Evolutionary conservation across 2,329 filamentous ascomycete genomes (phyloP).

Genomic region (Pseudocercospora musae): DNA sequence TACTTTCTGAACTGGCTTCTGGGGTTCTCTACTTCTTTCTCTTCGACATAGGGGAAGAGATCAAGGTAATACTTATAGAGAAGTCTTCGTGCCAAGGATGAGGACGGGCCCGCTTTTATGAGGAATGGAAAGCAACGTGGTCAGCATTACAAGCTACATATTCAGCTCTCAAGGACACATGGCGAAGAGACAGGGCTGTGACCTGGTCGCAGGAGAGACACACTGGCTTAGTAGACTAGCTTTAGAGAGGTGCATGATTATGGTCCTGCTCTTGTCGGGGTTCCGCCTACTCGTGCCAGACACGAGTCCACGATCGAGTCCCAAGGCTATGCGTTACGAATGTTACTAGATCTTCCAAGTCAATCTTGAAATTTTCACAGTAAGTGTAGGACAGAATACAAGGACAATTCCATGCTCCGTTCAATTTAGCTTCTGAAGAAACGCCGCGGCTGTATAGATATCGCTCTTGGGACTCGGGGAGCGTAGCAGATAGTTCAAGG

Average conservation of each 20-base stretch:
- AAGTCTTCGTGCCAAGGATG: background rate
- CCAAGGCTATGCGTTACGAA: too few species aligned
- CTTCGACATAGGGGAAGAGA: background rate
- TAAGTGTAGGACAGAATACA: background rate
- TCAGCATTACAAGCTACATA: background rate
- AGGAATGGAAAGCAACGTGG: background rate
- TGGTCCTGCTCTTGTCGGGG: too few species aligned
- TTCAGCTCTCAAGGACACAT: background rate
- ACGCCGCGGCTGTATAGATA: background rate
- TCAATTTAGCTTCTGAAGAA: background rate
- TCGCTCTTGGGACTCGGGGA: background rate
- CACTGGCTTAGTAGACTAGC: too few species aligned
- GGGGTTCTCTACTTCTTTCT: background rate
- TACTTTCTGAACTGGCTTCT: background rate
- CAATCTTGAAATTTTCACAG: background rate
- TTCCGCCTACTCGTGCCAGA: too few species aligned
- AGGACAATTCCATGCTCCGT: background rate
- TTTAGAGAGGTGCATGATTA: too few species aligned
- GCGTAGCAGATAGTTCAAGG: background rate
- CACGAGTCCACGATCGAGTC: too few species aligned
- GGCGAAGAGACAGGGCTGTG: too few species aligned
- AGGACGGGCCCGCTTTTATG: background rate
- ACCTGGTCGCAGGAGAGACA: too few species aligned
- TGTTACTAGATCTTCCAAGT: background rate
- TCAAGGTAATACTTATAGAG: background rate